phyloP scores from a whole-genome alignment of 345 rosid genomes.

The Citrus inodora region DNA sequence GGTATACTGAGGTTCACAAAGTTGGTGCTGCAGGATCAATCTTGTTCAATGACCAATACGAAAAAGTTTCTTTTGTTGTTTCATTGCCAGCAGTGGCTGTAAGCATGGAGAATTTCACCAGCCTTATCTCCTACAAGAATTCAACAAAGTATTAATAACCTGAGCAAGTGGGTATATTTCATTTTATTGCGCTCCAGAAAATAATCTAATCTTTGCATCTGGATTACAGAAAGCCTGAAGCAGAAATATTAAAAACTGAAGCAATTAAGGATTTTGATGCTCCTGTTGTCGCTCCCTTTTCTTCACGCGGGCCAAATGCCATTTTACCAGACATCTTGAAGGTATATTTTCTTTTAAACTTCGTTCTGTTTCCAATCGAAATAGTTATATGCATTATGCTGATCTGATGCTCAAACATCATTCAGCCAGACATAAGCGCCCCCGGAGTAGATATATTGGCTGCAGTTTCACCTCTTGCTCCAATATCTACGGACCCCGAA shows the following conservation, averaged over 20 bases:
- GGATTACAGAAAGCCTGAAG: constrained; percentile 4
- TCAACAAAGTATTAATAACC: constrained; percentile 27
- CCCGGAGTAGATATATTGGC: constrained; percentile 48
- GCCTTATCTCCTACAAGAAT: constrained; percentile 23
- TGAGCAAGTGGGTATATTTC: neutral
- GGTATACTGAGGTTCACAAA: neutral
- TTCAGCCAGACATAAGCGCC: constrained; percentile 49
- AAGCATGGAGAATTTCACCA: neutral
- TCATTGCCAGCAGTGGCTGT: constrained; percentile 29
- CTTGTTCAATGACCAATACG: neutral
- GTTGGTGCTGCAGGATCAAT: constrained; percentile 36
- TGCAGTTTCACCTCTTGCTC: constrained; percentile 25
- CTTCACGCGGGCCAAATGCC: constrained; percentile 39
- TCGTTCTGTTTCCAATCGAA: neutral
- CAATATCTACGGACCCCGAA: constrained; percentile 9
- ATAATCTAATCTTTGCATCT: neutral
- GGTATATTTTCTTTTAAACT: neutral
- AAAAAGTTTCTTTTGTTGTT: neutral
- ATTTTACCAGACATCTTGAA: constrained; percentile 22
- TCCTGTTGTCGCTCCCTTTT: constrained; percentile 34
- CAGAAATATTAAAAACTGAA: constrained; percentile 31
- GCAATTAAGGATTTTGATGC: constrained; percentile 23
- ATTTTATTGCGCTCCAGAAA: neutral
- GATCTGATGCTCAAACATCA: neutral
- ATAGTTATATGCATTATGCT: neutral